Percentiles rank a stretch among this genome's conserved stretches.
Evolutionary conservation across 192 early-diverging fungal genomes (phyloP).

Genomic region (Spizellomyces punctatus): DNA sequence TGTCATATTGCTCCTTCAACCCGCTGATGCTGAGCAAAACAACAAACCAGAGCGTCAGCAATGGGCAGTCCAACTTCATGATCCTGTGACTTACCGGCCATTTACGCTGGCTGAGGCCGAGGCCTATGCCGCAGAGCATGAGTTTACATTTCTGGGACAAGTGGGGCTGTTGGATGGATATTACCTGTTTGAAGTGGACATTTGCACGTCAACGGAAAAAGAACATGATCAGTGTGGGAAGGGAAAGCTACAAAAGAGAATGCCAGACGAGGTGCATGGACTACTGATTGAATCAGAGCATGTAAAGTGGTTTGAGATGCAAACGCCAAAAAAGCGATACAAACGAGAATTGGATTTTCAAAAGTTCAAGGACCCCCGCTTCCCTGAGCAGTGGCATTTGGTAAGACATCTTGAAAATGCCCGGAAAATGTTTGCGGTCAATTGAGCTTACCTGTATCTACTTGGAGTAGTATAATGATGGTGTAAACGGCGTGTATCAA

Average conservation of each 20-base stretch:
- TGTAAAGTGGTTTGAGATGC: constrained; percentile 33
- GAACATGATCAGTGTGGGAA: background rate
- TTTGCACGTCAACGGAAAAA: constrained; percentile 39
- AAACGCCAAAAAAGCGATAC: constrained; percentile 42
- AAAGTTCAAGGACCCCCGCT: constrained; percentile 62
- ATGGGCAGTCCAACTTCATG: constrained; percentile 34
- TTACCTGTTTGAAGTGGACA: constrained; percentile 36
- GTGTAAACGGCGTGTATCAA: constrained; percentile 30
- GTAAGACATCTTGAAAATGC: constrained; percentile 45
- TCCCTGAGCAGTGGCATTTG: constrained; percentile 78
- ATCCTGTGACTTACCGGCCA: background rate
- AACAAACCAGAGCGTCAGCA: background rate
- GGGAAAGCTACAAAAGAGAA: constrained; percentile 4
- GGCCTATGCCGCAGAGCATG: constrained; percentile 15
- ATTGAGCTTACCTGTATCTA: background rate
- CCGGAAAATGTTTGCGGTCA: background rate
- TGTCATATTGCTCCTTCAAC: too few relatives aligned
- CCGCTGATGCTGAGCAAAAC: too few relatives aligned
- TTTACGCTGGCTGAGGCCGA: constrained; percentile 14
- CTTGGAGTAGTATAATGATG: constrained; percentile 44
- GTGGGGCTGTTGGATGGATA: constrained; percentile 40
- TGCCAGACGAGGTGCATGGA: constrained; percentile 16
- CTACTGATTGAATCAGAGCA: constrained; percentile 20
- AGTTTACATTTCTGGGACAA: constrained; percentile 39
- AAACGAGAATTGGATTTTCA: constrained; percentile 37